These are phyloP conservation scores for Taphrina betulina DNA, from an alignment of 1,139 yeast genomes.

Conservation along the genomic window DNA sequence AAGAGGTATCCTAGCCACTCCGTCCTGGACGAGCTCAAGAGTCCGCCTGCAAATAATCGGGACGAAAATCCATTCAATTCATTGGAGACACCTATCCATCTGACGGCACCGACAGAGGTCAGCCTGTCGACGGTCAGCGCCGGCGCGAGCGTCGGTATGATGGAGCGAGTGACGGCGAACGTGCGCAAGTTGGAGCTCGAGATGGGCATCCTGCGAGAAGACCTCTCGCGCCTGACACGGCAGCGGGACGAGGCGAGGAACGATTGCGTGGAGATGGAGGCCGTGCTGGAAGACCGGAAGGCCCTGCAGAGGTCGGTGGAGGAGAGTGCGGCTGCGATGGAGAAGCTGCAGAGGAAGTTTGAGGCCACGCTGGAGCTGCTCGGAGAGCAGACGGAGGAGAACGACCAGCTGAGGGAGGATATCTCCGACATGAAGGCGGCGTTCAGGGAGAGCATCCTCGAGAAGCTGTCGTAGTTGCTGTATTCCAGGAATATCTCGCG, in stretches of 20 bases:
- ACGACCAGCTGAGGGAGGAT: constrained; percentile 82
- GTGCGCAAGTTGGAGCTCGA: constrained; percentile 80
- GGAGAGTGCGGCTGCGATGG: constrained; percentile 47
- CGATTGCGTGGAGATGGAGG: constrained; percentile 61
- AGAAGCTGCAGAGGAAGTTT: constrained; percentile 46
- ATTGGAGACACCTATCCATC: not conserved
- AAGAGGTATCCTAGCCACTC: not conserved
- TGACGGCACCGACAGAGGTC: constrained; percentile 13
- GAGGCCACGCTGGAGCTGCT: constrained; percentile 69
- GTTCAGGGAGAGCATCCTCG: constrained; percentile 75
- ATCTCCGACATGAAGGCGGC: constrained; percentile 82
- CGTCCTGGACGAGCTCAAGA: constrained; percentile 15
- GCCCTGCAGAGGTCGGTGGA: constrained; percentile 45
- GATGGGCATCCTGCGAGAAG: constrained; percentile 62
- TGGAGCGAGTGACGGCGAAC: constrained; percentile 67
- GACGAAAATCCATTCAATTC: constrained; percentile 1
- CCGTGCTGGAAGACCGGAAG: constrained; percentile 54
- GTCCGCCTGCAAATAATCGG: not conserved
- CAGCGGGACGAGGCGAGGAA: constrained; percentile 69
- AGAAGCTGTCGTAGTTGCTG: no score
- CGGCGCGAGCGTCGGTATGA: constrained; percentile 33
- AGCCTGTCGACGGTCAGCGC: constrained; percentile 17
- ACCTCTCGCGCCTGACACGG: constrained; percentile 52
- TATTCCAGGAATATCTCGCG: no score
- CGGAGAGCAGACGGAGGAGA: constrained; percentile 86